phyloP scores from a whole-genome alignment of 2,329 filamentous ascomycete species.

The Juglanconis sp. region DNA sequence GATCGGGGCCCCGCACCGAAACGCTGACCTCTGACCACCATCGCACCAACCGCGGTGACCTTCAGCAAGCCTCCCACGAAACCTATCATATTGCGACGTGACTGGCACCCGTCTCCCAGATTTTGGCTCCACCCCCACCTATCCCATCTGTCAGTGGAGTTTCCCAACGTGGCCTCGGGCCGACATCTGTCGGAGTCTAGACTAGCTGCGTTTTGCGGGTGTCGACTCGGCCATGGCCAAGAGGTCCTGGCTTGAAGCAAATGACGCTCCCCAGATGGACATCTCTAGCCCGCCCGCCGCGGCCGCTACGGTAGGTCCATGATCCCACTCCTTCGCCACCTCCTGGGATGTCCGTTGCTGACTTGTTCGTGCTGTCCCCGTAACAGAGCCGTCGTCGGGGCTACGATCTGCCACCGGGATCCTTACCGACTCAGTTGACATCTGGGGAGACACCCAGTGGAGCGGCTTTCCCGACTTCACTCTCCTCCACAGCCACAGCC shows the following conservation, averaged over 20 bases:
- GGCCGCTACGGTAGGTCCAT: background rate
- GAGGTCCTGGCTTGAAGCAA: conserved; percentile 10
- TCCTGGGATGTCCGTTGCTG: background rate
- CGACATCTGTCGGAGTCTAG: background rate
- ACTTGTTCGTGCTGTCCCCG: background rate
- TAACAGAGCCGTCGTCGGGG: conserved; percentile 6
- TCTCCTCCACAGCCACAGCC: background rate
- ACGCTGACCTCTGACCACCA: too few species aligned
- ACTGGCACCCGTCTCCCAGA: too few species aligned
- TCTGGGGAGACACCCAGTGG: conserved; percentile 4
- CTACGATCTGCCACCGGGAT: conserved; percentile 7
- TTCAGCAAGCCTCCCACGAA: too few species aligned
- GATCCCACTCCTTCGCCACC: background rate
- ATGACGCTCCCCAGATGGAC: conserved; percentile 6
- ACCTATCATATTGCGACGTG: too few species aligned
- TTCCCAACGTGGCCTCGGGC: background rate
- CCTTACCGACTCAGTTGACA: conserved; percentile 1
- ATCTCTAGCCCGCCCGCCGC: conserved; percentile 3
- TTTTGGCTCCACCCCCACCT: too few species aligned
- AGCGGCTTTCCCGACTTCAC: background rate
- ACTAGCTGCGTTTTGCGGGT: too few species aligned
- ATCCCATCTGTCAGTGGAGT: too few species aligned
- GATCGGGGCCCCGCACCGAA: too few species aligned
- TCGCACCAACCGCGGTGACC: too few species aligned
- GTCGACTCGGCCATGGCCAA: conserved; percentile 6